Percentiles rank a stretch among this genome's conserved stretches.
Evolutionary conservation across 179 eudicot species (phyloP).

Genomic region (Silene vulgaris): DNA sequence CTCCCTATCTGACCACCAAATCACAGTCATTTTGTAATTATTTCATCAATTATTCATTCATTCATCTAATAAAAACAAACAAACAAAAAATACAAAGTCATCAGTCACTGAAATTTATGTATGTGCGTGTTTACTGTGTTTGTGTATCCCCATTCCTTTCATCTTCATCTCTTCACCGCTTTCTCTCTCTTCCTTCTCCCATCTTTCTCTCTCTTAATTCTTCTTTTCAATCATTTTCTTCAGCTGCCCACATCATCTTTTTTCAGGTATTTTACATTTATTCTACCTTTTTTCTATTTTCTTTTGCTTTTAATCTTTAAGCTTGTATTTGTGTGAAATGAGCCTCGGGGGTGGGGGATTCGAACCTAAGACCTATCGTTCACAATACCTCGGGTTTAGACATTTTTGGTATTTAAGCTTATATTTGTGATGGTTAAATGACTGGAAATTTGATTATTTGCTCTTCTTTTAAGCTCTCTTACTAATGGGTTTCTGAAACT

Average conservation of each 20-base stretch:
- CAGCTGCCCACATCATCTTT: neutral
- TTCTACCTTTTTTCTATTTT: neutral
- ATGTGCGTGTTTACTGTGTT: conserved; percentile 1
- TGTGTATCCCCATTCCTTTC: conserved; percentile 24
- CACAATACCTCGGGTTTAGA: no score
- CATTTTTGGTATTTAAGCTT: neutral
- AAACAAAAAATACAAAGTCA: neutral
- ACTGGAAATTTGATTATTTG: conserved; percentile 8
- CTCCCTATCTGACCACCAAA: no score
- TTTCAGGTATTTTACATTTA: conserved; percentile 18
- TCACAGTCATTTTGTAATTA: no score
- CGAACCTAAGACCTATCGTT: no score
- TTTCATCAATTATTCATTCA: no score
- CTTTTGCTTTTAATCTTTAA: neutral
- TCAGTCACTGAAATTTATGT: conserved; percentile 23
- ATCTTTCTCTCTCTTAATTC: conserved; percentile 14
- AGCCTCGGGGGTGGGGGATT: no score
- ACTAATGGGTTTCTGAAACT: conserved; percentile 1
- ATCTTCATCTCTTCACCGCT: conserved; percentile 18
- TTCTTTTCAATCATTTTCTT: conserved; percentile 10
- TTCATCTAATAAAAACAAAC: neutral
- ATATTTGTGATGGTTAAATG: conserved; percentile 14
- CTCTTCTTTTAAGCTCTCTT: neutral
- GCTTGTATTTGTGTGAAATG: neutral
- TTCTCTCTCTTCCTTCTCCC: neutral